These are phyloP conservation scores for Kodamaea restingae DNA, from an alignment of 805 yeast species.

Conservation along the genomic window DNA sequence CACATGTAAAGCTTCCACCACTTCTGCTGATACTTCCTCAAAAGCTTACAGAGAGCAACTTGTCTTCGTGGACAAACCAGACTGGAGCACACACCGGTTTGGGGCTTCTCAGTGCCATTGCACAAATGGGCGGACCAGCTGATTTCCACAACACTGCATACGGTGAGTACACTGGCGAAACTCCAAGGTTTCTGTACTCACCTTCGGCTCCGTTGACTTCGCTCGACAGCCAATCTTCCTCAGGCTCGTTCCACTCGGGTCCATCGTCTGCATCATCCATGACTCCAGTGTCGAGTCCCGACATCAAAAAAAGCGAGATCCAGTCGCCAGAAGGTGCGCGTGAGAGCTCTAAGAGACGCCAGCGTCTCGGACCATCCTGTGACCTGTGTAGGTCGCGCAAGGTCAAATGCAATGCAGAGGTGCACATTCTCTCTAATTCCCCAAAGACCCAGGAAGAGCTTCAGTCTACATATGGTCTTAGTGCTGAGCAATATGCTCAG, in stretches of 20 bases:
- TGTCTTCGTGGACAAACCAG: conserved; percentile 6
- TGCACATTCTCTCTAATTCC: conserved; percentile 34
- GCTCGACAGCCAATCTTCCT: not conserved
- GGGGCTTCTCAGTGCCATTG: conserved; percentile 9
- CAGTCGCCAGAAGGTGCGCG: conserved; percentile 1
- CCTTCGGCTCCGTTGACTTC: not conserved
- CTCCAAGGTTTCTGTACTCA: not conserved
- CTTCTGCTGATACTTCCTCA: conserved; percentile 4
- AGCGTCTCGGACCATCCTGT: conserved; percentile 72
- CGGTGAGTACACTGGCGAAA: not conserved
- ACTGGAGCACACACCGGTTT: conserved; percentile 5
- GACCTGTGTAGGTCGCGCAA: conserved; percentile 66
- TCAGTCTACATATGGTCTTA: conserved; percentile 6
- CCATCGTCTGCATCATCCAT: conserved; percentile 2
- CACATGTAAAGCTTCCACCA: conserved; percentile 1
- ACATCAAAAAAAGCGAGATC: conserved; percentile 4
- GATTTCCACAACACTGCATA: not conserved
- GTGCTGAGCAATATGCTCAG: conserved; percentile 10
- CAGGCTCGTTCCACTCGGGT: conserved; percentile 1
- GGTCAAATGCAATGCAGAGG: conserved; percentile 70
- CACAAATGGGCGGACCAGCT: conserved; percentile 4
- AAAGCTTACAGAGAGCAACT: conserved; percentile 8
- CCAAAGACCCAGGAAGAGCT: conserved; percentile 7
- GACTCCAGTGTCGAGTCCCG: conserved; percentile 8
- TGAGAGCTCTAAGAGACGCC: conserved; percentile 43